These are phyloP conservation scores for Wallacemonas sp. DNA, from an alignment of 208 protist genomes.

Conservation along the genomic window DNA sequence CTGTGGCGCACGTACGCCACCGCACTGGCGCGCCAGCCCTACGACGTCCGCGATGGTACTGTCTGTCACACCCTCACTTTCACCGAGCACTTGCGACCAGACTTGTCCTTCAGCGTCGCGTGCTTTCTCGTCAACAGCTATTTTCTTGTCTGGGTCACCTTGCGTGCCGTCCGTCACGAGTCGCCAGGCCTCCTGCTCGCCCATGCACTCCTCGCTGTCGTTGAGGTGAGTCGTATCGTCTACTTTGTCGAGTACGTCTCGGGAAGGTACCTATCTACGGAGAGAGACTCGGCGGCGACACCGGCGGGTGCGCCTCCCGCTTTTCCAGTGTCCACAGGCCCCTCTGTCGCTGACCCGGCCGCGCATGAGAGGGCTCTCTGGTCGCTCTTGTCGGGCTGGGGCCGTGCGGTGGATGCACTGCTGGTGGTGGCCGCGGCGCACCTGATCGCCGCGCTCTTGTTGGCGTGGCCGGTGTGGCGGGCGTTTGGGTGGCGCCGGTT, in stretches of 20 bases:
- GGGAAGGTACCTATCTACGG: slow-evolving; percentile 21
- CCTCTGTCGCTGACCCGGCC: no score
- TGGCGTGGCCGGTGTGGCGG: slow-evolving; percentile 19
- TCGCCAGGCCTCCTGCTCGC: slow-evolving; percentile 45
- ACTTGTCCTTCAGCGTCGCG: slow-evolving; percentile 42
- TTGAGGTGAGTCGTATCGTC: slow-evolving; percentile 33
- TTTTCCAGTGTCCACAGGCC: no score
- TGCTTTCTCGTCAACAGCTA: slow-evolving; percentile 47
- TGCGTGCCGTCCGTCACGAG: slow-evolving; percentile 58
- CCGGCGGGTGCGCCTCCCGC: neutral
- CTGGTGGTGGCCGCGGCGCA: slow-evolving; percentile 15
- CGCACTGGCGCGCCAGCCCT: slow-evolving; percentile 10
- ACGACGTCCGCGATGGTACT: slow-evolving; percentile 28
- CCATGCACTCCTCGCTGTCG: slow-evolving; percentile 32
- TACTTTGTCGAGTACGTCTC: slow-evolving; percentile 41
- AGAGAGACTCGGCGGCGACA: neutral
- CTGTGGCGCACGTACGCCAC: neutral
- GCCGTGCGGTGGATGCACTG: neutral
- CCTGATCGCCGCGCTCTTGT: slow-evolving; percentile 14
- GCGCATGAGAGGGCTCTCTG: neutral
- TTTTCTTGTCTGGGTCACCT: slow-evolving; percentile 32
- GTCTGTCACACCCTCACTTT: slow-evolving; percentile 36
- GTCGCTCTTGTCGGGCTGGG: neutral
- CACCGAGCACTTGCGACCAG: slow-evolving; percentile 22
- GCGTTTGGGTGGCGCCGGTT: slow-evolving; percentile 62